Base-by-base conservation (phyloP, 2,329 filamentous ascomycete species). In the Colletotrichum liaoningense region DNA sequence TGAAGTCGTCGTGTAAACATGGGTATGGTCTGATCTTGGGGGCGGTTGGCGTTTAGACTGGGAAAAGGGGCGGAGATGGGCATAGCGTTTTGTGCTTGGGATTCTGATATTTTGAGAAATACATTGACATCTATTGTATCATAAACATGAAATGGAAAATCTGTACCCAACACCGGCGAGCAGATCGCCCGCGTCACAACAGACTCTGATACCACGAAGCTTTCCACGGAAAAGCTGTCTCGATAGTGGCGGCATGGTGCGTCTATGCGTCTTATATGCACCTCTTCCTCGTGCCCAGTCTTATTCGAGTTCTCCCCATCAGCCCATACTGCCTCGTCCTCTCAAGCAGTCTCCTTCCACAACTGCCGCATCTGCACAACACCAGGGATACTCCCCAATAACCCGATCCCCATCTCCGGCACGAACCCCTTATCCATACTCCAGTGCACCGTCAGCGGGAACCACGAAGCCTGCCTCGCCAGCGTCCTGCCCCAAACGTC, bases 391-490 rank as follows among this genome's bases (percentile, higher is more conserved):
- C 82, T 79, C 2, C 83, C 87, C 65, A 88, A 76, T 64, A 84
- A 35, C n/a, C 82, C 81, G 22, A 88, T 78, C 3, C 80, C 76
- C 33, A 83, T 74, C 56, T 88, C 86, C 46, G 81, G 81, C 66
- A 88, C 77, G 52, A 81, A 77, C 7, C 93, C 94, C 69, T 89
- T 85, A 73, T 93, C 91, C 54, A 92, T 81, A 78, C 94, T 93
- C 93, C 94, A 98, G 84, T 98, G 95, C 30, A 96, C 79, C 74
- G 94, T 96, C 80, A 97, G 86, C 38, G 95, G 95, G 69, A 93
- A 91, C 91, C 94, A 97, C 38, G 93, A 91, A 74, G 90, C 80
- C 83, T 95, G 95, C 55, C 92, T 88, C 24, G 91, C 86, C 66
- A 96, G 83, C 79, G 92, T 89, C 79, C 88, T 90, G 86, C 89